A percentile compares a stretch with the other conserved stretches of the same genome.
Evolutionary conservation across 257 asterid genomes (phyloP).

Genomic region (Solanum verrucosum): DNA sequence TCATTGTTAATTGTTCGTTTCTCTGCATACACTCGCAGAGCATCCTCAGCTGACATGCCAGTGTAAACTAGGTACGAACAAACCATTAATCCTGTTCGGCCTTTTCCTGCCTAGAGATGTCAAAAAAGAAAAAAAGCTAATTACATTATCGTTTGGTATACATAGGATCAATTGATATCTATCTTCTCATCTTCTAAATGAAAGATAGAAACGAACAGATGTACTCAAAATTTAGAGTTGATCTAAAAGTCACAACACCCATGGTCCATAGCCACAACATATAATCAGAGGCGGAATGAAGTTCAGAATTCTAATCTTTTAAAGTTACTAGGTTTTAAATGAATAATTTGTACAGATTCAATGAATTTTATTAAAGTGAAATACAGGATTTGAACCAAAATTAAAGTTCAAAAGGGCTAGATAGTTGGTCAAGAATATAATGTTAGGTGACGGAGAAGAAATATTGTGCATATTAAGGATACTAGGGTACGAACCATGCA

Average conservation of each 20-base stretch:
- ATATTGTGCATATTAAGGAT: background rate
- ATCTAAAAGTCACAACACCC: background rate
- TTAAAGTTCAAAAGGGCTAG: background rate
- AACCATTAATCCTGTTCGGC: constrained; percentile 86
- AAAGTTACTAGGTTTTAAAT: background rate
- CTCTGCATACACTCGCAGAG: constrained; percentile 62
- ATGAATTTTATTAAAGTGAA: background rate
- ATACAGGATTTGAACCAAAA: background rate
- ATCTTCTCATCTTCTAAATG: background rate
- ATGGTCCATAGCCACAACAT: background rate
- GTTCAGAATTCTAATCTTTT: background rate
- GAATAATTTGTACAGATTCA: background rate
- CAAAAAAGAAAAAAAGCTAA: background rate
- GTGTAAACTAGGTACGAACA: constrained; percentile 52
- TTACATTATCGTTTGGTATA: background rate
- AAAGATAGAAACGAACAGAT: background rate
- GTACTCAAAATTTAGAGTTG: background rate
- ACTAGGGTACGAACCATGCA: constrained; percentile 46
- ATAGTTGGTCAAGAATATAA: too few relatives aligned
- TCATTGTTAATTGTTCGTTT: constrained; percentile 72
- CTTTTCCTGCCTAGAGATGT: constrained; percentile 69
- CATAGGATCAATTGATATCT: background rate
- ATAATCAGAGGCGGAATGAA: background rate
- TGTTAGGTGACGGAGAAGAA: background rate
- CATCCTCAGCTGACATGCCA: constrained; percentile 69